These are phyloP conservation scores for Phytophthora pinifolia DNA, from an alignment of 352 stramenopile genomes.

Conservation along the genomic window DNA sequence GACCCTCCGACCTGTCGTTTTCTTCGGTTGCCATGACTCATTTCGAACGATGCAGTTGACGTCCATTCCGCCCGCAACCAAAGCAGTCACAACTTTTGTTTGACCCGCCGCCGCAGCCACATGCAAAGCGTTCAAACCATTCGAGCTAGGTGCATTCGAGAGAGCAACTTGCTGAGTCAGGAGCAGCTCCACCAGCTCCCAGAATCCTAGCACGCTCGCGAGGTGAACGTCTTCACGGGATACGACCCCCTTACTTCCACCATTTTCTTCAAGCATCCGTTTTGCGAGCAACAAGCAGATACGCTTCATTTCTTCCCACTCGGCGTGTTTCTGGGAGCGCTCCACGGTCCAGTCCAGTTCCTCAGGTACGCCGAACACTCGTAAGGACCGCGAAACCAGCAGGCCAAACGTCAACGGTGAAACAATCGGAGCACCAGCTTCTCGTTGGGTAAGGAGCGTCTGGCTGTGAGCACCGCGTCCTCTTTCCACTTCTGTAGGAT, in stretches of 20 bases:
- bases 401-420: constrained; percentile 56
- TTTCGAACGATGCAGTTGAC: constrained; percentile 40
- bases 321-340: constrained; percentile 22
- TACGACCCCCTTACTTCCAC: constrained; percentile 45
- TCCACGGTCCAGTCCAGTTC: constrained; percentile 17
- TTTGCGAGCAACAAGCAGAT: constrained; percentile 45
- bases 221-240: constrained; percentile 47
- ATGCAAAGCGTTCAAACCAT: constrained; percentile 51
- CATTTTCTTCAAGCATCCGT: constrained; percentile 34
- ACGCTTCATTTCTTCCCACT: constrained; percentile 42
- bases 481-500: neutral
- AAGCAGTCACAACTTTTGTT: constrained; percentile 38
- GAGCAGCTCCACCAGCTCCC: constrained; percentile 43
- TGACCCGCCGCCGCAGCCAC: constrained; percentile 49
- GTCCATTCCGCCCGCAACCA: constrained; percentile 56
- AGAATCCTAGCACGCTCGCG: constrained; percentile 50
- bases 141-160: constrained; percentile 34
- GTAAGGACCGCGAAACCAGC: constrained; percentile 31
- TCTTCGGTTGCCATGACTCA: constrained; percentile 12
- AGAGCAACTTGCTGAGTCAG: constrained; percentile 54
- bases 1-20: neutral
- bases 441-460: neutral
- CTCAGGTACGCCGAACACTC: constrained; percentile 29
- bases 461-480: neutral
- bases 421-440: constrained; percentile 15